Conservation (phyloP, 257 asterid species). For the Ophiorrhiza pumila region DNA sequence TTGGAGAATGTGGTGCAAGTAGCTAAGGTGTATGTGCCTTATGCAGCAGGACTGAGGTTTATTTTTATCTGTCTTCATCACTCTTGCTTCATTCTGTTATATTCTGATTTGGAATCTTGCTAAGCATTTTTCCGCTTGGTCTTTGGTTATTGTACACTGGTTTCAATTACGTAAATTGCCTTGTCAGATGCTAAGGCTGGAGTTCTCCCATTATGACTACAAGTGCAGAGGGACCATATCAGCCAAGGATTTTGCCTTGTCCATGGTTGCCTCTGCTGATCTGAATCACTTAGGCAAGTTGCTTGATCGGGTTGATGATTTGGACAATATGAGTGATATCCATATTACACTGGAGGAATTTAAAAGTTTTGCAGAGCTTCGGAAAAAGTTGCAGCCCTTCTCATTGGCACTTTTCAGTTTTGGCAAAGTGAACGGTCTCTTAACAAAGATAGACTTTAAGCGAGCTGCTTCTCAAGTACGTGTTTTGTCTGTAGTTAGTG, state of each 20-base stretch:
- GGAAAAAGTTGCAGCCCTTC: slow-evolving; percentile 67
- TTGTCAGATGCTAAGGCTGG: slow-evolving; percentile 65
- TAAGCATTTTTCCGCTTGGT: background rate
- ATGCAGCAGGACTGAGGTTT: background rate
- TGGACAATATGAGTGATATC: slow-evolving; percentile 44
- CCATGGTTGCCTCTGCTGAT: slow-evolving; percentile 93
- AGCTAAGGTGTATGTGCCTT: background rate
- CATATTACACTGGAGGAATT: slow-evolving; percentile 72
- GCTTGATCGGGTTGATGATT: slow-evolving; percentile 62
- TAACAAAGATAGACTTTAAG: slow-evolving; percentile 65
- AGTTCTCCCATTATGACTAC: slow-evolving; percentile 83
- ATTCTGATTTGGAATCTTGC: background rate
- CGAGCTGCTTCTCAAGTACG: slow-evolving; percentile 85
- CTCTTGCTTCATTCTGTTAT: background rate
- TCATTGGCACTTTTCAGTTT: slow-evolving; percentile 77
- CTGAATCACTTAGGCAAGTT: slow-evolving; percentile 61
- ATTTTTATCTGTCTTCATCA: background rate
- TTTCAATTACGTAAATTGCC: background rate
- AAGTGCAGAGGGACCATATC: slow-evolving; percentile 73
- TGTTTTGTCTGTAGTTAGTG: slow-evolving; percentile 10
- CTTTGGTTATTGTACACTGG: background rate
- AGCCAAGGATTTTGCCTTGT: slow-evolving; percentile 80
- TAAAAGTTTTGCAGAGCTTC: slow-evolving; percentile 61
- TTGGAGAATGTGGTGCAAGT: background rate
- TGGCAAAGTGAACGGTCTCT: slow-evolving; percentile 66